Percentiles rank a stretch among this genome's conserved stretches.
These are phyloP conservation scores for Camellia oleifera DNA, from an alignment of 179 eudicot species.

Conservation along the genomic window DNA sequence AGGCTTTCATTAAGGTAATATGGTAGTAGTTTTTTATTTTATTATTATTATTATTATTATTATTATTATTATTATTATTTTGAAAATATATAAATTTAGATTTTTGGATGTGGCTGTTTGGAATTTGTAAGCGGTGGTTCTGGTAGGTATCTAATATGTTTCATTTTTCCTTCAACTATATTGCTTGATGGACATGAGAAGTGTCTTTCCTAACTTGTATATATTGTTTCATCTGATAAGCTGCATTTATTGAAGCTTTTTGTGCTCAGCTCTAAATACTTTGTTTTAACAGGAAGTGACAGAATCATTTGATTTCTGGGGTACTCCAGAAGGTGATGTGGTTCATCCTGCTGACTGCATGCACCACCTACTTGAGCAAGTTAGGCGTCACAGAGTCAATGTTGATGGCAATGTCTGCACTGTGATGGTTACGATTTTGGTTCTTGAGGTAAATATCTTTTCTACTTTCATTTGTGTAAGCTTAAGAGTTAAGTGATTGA, in stretches of 20 bases:
- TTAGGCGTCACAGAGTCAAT: constrained; percentile 76
- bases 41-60: no score
- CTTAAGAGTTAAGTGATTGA: background rate
- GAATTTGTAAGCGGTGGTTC: background rate
- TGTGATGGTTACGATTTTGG: constrained; percentile 77
- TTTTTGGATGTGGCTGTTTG: background rate
- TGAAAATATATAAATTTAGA: background rate
- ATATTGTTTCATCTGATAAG: constrained; percentile 7
- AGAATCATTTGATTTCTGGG: constrained; percentile 80
- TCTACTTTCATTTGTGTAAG: background rate
- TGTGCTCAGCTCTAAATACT: background rate
- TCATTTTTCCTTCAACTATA: background rate
- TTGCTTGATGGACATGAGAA: background rate
- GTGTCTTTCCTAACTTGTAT: background rate
- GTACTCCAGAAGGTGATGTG: constrained; percentile 74
- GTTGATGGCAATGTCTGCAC: constrained; percentile 83
- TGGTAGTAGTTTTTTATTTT: no score
- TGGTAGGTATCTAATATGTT: background rate
- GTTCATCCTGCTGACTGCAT: constrained; percentile 84
- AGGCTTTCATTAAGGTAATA: constrained; percentile 61
- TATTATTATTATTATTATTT: no score
- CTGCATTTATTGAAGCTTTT: constrained; percentile 5
- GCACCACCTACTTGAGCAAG: constrained; percentile 77
- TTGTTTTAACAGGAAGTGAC: constrained; percentile 52
- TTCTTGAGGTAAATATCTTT: constrained; percentile 64